Evolutionary conservation across 345 rosid species (phyloP).

Genomic region (Sapria himalayana): DNA sequence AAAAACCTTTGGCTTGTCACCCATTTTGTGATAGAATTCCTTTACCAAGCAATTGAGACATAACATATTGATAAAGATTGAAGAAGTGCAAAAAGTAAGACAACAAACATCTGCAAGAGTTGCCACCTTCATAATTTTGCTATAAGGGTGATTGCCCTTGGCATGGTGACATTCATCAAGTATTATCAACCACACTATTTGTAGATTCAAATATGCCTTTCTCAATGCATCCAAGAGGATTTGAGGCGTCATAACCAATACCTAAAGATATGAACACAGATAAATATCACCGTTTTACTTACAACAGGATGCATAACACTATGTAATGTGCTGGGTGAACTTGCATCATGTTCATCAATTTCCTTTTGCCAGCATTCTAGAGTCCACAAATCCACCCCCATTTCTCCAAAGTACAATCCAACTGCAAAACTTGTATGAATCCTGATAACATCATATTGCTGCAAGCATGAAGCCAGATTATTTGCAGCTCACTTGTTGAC

Average conservation of each 20-base stretch:
- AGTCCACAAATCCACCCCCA: constrained; percentile 56
- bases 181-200: constrained; percentile 38
- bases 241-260: constrained; percentile 87
- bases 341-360: constrained; percentile 36
- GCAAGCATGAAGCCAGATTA: constrained; percentile 9
- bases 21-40: constrained; percentile 56
- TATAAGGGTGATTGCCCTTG: constrained; percentile 61
- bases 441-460: constrained; percentile 56
- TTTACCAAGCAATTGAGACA: constrained; percentile 12
- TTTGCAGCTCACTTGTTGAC: neutral
- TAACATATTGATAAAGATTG: too few relatives aligned
- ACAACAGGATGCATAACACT: neutral
- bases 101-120: constrained; percentile 3
- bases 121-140: constrained; percentile 60
- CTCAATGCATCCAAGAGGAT: constrained; percentile 58
- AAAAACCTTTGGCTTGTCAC: constrained; percentile 55
- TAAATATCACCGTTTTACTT: neutral
- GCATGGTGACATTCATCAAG: constrained; percentile 83
- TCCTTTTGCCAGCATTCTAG: constrained; percentile 45
- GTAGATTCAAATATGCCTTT: constrained; percentile 37
- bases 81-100: neutral
- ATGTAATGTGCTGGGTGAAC: constrained; percentile 9
- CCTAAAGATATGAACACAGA: constrained; percentile 21
- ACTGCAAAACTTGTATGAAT: constrained; percentile 22
- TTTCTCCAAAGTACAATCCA: constrained; percentile 58